Percentiles rank a stretch among this genome's conserved stretches.
These are phyloP conservation scores for Periglandula ipomoeae DNA, from an alignment of 2,329 filamentous ascomycete genomes.

Conservation along the genomic window DNA sequence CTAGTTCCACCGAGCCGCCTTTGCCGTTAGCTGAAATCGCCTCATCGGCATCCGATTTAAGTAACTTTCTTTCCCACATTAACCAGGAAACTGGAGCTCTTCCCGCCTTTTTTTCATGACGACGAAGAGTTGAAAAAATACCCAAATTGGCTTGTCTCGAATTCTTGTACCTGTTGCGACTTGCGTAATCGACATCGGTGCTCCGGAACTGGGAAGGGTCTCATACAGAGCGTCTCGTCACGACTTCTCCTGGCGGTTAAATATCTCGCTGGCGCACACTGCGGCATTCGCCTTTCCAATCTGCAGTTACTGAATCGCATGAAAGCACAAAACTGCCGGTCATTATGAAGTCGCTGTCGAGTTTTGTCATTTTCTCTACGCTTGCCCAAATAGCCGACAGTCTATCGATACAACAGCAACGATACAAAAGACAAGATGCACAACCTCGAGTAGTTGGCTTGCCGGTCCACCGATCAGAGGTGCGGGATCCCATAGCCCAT, in stretches of 20 bases:
- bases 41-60: neutral
- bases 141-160: neutral
- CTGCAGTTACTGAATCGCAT: neutral
- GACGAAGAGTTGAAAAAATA: neutral
- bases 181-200: neutral
- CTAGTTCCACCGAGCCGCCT: conserved; percentile 1
- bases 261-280: neutral
- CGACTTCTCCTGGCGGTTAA: neutral
- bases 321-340: neutral
- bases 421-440: conserved; percentile 18
- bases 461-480: conserved; percentile 26
- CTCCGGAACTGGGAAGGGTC: neutral
- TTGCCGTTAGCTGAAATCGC: neutral
- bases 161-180: neutral
- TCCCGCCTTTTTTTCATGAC: neutral
- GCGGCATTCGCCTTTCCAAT: neutral
- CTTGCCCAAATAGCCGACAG: conserved; percentile 10
- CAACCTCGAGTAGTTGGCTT: conserved; percentile 37
- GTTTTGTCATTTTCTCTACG: conserved; percentile 14
- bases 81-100: neutral
- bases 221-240: neutral
- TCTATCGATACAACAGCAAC: conserved; percentile 14
- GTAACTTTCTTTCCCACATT: neutral
- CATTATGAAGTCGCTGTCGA: conserved; percentile 27
- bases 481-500: conserved; percentile 32